Base-by-base conservation (phyloP, 1,139 yeast genomes). In the Hansenula lynferdii region DNA sequence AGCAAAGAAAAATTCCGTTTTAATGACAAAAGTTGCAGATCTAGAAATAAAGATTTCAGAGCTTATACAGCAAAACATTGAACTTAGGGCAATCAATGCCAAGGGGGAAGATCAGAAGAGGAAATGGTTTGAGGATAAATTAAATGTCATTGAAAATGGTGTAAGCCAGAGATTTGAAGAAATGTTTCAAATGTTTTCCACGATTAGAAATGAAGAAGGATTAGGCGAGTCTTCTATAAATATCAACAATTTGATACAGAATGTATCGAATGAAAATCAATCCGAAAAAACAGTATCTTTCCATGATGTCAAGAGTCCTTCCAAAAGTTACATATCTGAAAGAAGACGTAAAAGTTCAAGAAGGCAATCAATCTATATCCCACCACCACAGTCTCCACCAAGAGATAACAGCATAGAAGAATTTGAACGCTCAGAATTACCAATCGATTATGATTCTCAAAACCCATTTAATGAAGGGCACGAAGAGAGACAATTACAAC, bases 1-100 rank as follows among this genome's bases (percentile, higher is more conserved):
- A 28, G 83, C 84, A 1, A 71, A 69, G 46, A 72, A 71, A 40
- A 80, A 79, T 53, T 69, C 79, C 8, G 55, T 68, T 18, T 60
- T 80, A 54, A 61, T 70, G 61, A 52, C 67, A 26, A 72, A 66
- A 43, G 62, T 80, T 15, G 58, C 70, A 2, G 76, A 70, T 21
- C 57, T 81, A 57, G 85, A 80, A 51, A 50, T 58, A 12, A 70
- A 64, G 43, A 54, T 75, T 18, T 63, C 70, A 31, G 70, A 67
- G 18, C 56, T 73, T 43, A 66, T 74, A 14, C 67, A 64, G 41
- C 79, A 77, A 43, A 72, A 75, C 44, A 59, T 72, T 32, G 49
- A 52, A 9, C 45, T 70, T 16, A 58, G 71, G 36, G 66, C 67
- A 8, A 57, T 57, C 31, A 58, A 58, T 24, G 57, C 63, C 3